These are phyloP conservation scores for Talaromyces sp. DNA, from an alignment of 2,329 filamentous ascomycete species.

Conservation along the genomic window DNA sequence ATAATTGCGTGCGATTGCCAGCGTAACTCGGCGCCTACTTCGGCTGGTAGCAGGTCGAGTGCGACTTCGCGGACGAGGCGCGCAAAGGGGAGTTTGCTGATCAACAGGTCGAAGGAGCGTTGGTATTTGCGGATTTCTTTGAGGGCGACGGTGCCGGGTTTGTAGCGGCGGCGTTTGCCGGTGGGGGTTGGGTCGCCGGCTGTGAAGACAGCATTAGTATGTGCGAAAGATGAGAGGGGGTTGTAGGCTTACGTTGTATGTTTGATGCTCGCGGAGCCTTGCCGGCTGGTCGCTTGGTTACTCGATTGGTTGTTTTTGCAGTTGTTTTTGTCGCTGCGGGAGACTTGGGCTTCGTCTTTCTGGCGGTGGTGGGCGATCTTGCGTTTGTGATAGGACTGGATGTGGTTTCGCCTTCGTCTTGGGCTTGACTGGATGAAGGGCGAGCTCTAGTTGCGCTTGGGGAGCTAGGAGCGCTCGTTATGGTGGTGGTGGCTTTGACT, in stretches of 20 bases:
- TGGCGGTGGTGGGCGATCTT: conserved; percentile 7
- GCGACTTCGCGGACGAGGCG: conserved; percentile 54
- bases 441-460: conserved; percentile 20
- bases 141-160: conserved; percentile 79
- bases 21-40: conserved; percentile 66
- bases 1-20: conserved; percentile 97
- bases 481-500: conserved; percentile 23
- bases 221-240: neutral
- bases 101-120: conserved; percentile 80
- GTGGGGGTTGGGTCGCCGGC: conserved; percentile 72
- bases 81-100: conserved; percentile 58
- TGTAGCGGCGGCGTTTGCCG: conserved; percentile 62
- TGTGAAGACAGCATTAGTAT: conserved; percentile 34
- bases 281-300: conserved; percentile 8
- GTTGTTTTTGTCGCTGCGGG: neutral
- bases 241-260: conserved; percentile 38
- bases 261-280: conserved; percentile 27
- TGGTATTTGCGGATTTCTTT: conserved; percentile 92
- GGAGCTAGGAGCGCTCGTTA: conserved; percentile 16
- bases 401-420: neutral
- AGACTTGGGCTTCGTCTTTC: conserved; percentile 3
- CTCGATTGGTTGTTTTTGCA: conserved; percentile 5
- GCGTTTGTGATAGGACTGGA: neutral
- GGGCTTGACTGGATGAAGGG: conserved; percentile 10
- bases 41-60: conserved; percentile 58